A percentile compares a stretch with the other conserved stretches of the same genome.
phyloP scores from a whole-genome alignment of 352 stramenopile species.

The Stramenopiles sp. region DNA sequence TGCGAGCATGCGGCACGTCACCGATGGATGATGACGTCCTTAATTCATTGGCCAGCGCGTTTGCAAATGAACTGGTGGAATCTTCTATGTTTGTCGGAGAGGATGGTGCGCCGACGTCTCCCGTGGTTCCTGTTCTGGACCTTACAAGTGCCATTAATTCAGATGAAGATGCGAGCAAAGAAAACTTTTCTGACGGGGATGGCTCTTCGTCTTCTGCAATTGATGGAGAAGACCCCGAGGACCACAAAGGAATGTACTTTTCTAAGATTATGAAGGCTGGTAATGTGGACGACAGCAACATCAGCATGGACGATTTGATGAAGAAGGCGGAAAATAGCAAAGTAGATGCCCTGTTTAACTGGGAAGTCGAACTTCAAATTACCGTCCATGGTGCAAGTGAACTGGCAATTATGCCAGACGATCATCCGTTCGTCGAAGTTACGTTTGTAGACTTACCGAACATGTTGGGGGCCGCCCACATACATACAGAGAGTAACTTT shows the following conservation, averaged over 20 bases:
- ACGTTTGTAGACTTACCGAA: background rate
- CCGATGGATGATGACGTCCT: background rate
- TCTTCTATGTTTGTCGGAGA: constrained; percentile 11
- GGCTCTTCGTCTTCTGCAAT: no score
- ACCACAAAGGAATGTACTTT: no score
- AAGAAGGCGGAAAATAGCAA: no score
- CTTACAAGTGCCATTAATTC: background rate
- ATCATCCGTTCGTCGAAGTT: background rate
- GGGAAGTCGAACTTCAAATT: no score
- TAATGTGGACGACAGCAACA: no score
- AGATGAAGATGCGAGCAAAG: constrained; percentile 5
- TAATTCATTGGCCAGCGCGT: constrained; percentile 4
- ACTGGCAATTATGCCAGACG: background rate
- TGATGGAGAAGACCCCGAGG: no score
- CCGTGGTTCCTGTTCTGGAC: background rate
- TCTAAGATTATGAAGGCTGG: no score
- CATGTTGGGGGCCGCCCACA: background rate
- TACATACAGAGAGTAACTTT: background rate
- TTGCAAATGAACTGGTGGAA: constrained; percentile 3
- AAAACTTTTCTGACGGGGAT: no score
- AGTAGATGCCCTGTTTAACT: no score
- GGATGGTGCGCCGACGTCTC: background rate
- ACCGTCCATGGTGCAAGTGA: constrained; percentile 10
- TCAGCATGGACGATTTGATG: no score
- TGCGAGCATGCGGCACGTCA: background rate